Base-by-base conservation (phyloP, 768 basidiomycete genomes). In the Amanita thiersii region DNA sequence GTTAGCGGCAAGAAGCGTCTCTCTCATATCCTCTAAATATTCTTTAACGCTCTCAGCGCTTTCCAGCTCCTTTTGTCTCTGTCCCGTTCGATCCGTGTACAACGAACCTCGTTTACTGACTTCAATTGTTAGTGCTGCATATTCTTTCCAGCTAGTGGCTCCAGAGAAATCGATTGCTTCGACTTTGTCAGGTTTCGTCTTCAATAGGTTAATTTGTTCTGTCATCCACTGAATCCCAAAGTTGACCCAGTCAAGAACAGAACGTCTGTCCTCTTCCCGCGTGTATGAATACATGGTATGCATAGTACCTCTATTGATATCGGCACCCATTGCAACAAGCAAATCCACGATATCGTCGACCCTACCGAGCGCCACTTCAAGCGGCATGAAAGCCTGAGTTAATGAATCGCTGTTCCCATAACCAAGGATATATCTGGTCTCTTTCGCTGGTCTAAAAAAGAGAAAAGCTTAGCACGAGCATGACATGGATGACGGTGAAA, bases 161-260 rank as follows among this genome's bases (percentile, higher is more conserved):
- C 20, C 25, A 15, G 28, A 34, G 23, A 45, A 34, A 15, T 45
- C 31, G 2, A 39, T 14, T 4, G 23, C 19, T n/a, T 24, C 18
- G 10, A 26, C 4, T 26, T 26, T 17, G 3, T 12, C 11, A 12
- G n/a, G 7, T 11, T 7, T 17, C n/a, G 11, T n/a, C 12, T 5
- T 11, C 3, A 21, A 21, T 21, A 14, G 12, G n/a, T 44, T 1
- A 4, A 34, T 43, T 14, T 37, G 25, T 19, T 30, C 24, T 8
- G 38, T 30, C 20, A 45, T 23, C 6, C 10, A 1, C 25, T 23
- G 7, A 17, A 39, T 45, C 9, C 20, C 36, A 2, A 25, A 19
- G 17, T 37, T 45, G 28, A 34, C 37, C 44, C 43, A 44, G 25
- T 39, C 29, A 18, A 45, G 21, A n/a, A 31, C 20, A 19, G 25